These are phyloP conservation scores for Sugiyamaella grinbergsii DNA, from an alignment of 1,139 yeast species.

Conservation along the genomic window DNA sequence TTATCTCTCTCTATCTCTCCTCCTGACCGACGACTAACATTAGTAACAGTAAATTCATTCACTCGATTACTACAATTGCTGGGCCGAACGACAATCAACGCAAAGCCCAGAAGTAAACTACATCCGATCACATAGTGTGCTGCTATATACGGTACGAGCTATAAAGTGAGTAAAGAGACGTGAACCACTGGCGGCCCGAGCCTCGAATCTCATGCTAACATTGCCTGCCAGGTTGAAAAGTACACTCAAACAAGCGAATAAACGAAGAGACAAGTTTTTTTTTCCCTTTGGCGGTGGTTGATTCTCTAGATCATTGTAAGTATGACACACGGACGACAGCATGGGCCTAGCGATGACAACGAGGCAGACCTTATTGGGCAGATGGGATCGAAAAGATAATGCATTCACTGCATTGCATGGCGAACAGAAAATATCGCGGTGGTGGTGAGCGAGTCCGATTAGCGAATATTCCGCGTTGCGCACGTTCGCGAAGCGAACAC, in stretches of 20 bases:
- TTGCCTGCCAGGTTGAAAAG: too few relatives aligned
- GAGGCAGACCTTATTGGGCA: not conserved
- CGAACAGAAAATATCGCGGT: not conserved
- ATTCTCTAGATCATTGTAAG: constrained; percentile 9
- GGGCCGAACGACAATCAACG: constrained; percentile 2
- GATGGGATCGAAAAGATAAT: constrained; percentile 4
- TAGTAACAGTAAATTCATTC: not conserved
- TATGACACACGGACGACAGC: too few relatives aligned
- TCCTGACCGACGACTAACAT: not conserved
- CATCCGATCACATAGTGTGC: too few relatives aligned
- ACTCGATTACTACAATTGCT: not conserved
- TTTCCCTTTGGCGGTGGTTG: not conserved
- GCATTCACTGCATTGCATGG: not conserved
- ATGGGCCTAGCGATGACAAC: too few relatives aligned
- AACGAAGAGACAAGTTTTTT: too few relatives aligned
- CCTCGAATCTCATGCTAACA: too few relatives aligned
- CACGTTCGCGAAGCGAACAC: not conserved
- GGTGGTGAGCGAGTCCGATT: not conserved
- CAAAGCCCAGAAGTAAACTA: constrained; percentile 8
- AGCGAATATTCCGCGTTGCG: constrained; percentile 2
- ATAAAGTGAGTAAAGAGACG: too few relatives aligned
- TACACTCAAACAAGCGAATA: too few relatives aligned
- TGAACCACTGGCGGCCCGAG: too few relatives aligned
- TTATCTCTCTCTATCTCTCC: not conserved
- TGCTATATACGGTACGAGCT: too few relatives aligned